Evolutionary conservation across 139 green algal species (phyloP).

Genomic region (Pseudopediastrum boryanum): DNA sequence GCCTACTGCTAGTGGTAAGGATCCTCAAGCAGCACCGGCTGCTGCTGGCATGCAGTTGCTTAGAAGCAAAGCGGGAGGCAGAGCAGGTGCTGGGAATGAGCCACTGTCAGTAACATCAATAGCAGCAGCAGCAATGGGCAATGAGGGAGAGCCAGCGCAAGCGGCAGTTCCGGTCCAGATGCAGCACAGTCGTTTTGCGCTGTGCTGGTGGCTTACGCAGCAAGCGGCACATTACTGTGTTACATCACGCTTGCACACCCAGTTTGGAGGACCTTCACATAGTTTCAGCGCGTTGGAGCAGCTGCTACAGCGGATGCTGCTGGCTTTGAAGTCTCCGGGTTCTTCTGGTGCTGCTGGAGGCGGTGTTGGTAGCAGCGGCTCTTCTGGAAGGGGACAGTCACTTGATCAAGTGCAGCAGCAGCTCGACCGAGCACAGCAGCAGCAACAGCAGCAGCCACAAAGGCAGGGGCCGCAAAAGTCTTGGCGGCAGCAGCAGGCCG

Average conservation of each 20-base stretch:
- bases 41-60: too few relatives aligned
- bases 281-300: slow-evolving; percentile 75
- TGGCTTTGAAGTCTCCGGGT: background rate
- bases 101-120: background rate
- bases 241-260: slow-evolving; percentile 60
- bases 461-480: background rate
- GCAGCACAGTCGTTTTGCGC: background rate
- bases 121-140: background rate
- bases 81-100: background rate
- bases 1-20: too few relatives aligned
- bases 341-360: background rate
- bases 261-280: slow-evolving; percentile 72
- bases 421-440: slow-evolving; percentile 3
- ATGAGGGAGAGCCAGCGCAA: background rate
- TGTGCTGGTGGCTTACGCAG: slow-evolving; percentile 53
- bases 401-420: slow-evolving; percentile 20
- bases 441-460: slow-evolving; percentile 27
- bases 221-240: slow-evolving; percentile 61
- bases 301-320: slow-evolving; percentile 44
- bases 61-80: background rate
- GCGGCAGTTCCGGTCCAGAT: background rate
- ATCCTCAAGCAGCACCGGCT: too few relatives aligned
- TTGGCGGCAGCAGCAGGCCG: slow-evolving; percentile 10
- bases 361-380: slow-evolving; percentile 1
- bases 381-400: too few relatives aligned